These are phyloP conservation scores for Inga leiocalycina DNA, from an alignment of 306 rosid genomes.

Conservation along the genomic window DNA sequence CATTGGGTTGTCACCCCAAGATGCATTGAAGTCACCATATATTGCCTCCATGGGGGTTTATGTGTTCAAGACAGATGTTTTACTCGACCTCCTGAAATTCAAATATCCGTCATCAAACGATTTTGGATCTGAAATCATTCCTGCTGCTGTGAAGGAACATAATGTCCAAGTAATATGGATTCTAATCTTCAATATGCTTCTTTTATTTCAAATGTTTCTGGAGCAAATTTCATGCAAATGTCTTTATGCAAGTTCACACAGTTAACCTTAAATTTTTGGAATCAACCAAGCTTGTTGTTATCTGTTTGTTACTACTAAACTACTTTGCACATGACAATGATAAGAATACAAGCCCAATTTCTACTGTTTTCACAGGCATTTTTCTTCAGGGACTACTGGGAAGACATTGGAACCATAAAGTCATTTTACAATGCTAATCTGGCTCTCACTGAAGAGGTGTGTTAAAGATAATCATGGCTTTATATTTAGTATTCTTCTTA, in stretches of 20 bases:
- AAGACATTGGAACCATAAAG: conserved; percentile 89
- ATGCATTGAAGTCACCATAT: conserved; percentile 62
- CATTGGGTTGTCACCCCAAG: conserved; percentile 74
- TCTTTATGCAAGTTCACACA: neutral
- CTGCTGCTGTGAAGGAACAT: conserved; percentile 74
- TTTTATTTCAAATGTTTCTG: conserved; percentile 10
- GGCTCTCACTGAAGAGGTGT: conserved; percentile 90
- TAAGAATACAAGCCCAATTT: conserved; percentile 8
- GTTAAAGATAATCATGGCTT: conserved; percentile 15
- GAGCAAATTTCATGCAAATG: neutral
- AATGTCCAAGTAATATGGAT: conserved; percentile 75
- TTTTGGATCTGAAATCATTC: conserved; percentile 96
- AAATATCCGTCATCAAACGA: conserved; percentile 83
- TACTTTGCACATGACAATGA: neutral
- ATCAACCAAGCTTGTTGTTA: neutral
- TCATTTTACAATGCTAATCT: conserved; percentile 81
- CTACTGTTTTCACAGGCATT: conserved; percentile 60
- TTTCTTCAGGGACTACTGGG: conserved; percentile 90
- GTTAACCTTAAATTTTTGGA: neutral
- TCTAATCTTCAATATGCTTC: neutral
- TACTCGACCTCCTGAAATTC: conserved; percentile 74
- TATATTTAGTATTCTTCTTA: neutral
- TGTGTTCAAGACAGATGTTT: conserved; percentile 71
- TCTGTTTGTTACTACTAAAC: neutral
- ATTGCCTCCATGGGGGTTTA: conserved; percentile 97